Conservation (phyloP, 2,329 filamentous ascomycete species). For the Nemania abortiva region DNA sequence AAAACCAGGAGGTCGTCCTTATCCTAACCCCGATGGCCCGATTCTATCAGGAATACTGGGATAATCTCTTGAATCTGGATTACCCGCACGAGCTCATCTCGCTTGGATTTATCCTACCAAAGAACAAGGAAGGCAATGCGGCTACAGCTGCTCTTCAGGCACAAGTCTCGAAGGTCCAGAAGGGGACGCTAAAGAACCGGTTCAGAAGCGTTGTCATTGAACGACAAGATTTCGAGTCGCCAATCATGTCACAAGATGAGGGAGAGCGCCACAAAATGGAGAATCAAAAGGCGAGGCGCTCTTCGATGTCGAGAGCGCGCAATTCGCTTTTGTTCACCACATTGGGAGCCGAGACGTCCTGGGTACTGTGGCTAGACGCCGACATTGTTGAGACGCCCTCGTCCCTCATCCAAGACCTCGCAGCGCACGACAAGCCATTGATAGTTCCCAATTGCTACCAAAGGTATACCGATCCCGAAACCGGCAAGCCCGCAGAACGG, state of each 20-base stretch:
- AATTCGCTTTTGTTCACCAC: slow-evolving; percentile 97
- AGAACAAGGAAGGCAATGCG: slow-evolving; percentile 89
- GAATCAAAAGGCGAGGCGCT: slow-evolving; percentile 87
- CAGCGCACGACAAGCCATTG: slow-evolving; percentile 86
- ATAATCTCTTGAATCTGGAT: slow-evolving; percentile 83
- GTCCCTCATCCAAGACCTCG: slow-evolving; percentile 90
- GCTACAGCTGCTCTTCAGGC: slow-evolving; percentile 87
- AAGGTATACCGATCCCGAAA: slow-evolving; percentile 77
- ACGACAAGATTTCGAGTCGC: slow-evolving; percentile 92
- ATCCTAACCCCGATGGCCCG: slow-evolving; percentile 92
- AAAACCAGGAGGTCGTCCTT: slow-evolving; percentile 86
- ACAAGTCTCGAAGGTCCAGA: slow-evolving; percentile 87
- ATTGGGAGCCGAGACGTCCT: slow-evolving; percentile 87
- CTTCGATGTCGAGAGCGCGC: slow-evolving; percentile 91
- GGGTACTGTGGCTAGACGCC: slow-evolving; percentile 96
- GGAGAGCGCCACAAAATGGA: slow-evolving; percentile 89
- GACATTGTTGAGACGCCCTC: slow-evolving; percentile 92
- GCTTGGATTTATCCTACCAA: slow-evolving; percentile 94
- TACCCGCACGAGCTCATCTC: slow-evolving; percentile 97
- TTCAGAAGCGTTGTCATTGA: slow-evolving; percentile 96
- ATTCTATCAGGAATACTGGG: slow-evolving; percentile 96
- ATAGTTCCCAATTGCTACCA: slow-evolving; percentile 98
- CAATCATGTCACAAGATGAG: slow-evolving; percentile 84
- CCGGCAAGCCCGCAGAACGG: slow-evolving; percentile 77
- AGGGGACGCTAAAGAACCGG: slow-evolving; percentile 80